Evolutionary conservation across 164 flowering plant genomes (phyloP).

Genomic region (Berberis thunbergii): DNA sequence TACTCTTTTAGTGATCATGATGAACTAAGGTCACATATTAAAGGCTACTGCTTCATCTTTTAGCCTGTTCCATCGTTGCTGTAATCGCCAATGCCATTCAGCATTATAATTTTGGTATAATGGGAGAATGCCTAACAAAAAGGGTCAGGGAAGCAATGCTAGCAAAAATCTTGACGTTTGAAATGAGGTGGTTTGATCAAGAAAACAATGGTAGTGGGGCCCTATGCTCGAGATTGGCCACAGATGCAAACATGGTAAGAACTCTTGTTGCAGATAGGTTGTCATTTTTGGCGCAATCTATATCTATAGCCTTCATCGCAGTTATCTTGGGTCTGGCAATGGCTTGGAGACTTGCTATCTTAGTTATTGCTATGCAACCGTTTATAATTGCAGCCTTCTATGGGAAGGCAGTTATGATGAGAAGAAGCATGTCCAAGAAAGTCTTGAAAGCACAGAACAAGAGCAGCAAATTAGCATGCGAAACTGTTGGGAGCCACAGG

Average conservation of each 20-base stretch:
- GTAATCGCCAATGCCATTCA: not conserved
- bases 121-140: conserved; percentile 5
- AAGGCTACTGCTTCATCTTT: conserved; percentile 4
- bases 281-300: conserved; percentile 16
- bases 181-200: conserved; percentile 5
- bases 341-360: conserved; percentile 22
- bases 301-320: conserved; percentile 15
- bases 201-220: not conserved
- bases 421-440: conserved; percentile 16
- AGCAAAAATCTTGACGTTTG: conserved; percentile 3
- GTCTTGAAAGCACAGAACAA: conserved; percentile 16
- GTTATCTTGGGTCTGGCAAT: conserved; percentile 12
- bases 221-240: not conserved
- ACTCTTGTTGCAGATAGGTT: conserved; percentile 14
- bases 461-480: conserved; percentile 23
- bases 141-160: conserved; percentile 3
- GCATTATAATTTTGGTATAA: conserved; percentile 3
- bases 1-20: conserved; percentile 13
- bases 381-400: conserved; percentile 15
- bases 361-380: conserved; percentile 18
- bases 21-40: conserved; percentile 14
- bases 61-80: not conserved
- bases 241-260: conserved; percentile 12
- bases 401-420: conserved; percentile 11
- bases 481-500: conserved; percentile 23